Percentiles rank a stretch among this genome's conserved stretches.
Conservation (phyloP, 2,329 filamentous ascomycete genomes). For the Trichoderma sp. region DNA sequence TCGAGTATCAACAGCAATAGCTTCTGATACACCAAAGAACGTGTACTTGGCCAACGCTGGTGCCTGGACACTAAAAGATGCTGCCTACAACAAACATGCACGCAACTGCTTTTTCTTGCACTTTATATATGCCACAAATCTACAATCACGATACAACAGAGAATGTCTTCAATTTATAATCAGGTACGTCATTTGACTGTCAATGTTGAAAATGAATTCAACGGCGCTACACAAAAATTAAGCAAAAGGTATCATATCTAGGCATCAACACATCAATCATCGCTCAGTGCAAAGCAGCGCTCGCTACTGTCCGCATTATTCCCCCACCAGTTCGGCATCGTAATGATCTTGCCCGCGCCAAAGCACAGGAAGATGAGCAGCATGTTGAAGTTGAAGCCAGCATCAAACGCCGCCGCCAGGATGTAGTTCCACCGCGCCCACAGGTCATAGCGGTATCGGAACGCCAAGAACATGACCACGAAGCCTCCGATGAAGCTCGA, state of each 20-base stretch:
- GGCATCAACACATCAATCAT: slow-evolving; percentile 12
- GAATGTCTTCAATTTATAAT: no score
- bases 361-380: slow-evolving; percentile 64
- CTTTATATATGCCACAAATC: no score
- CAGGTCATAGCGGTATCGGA: slow-evolving; percentile 57
- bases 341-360: slow-evolving; percentile 58
- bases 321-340: slow-evolving; percentile 68
- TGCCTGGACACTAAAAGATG: no score
- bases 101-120: no score
- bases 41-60: no score
- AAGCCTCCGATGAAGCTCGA: slow-evolving; percentile 63
- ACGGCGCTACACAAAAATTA: not conserved
- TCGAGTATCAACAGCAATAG: no score
- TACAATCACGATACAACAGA: no score
- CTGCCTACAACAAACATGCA: no score
- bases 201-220: not conserved
- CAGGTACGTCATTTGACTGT: not conserved
- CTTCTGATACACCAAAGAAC: no score
- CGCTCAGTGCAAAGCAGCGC: slow-evolving; percentile 58
- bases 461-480: slow-evolving; percentile 63
- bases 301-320: slow-evolving; percentile 60
- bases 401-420: slow-evolving; percentile 63
- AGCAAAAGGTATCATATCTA: slow-evolving; percentile 11
- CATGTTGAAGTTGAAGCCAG: slow-evolving; percentile 65
- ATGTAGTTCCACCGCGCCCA: slow-evolving; percentile 67